phyloP scores from a whole-genome alignment of 106 monocot species.

The Dendrobium chrysotoxum region DNA sequence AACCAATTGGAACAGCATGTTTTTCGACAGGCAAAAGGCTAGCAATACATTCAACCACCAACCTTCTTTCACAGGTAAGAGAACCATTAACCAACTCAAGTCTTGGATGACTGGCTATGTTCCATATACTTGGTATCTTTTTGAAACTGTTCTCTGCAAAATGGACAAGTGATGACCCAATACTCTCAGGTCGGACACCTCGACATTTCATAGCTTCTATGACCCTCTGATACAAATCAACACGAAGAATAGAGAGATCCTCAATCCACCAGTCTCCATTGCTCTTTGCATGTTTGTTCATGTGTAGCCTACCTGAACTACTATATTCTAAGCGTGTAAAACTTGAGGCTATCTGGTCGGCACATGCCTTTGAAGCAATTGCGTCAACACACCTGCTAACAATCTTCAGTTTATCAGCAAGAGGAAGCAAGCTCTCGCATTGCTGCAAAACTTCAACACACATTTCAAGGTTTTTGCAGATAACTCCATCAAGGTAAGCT shows the following conservation, averaged over 20 bases:
- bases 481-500: slow-evolving; percentile 36
- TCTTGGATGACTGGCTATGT: background rate
- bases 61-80: slow-evolving; percentile 14
- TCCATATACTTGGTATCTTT: background rate
- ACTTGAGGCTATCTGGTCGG: slow-evolving; percentile 63
- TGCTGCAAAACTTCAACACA: slow-evolving; percentile 39
- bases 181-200: slow-evolving; percentile 39
- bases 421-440: slow-evolving; percentile 47
- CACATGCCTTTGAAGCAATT: slow-evolving; percentile 49
- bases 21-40: slow-evolving; percentile 44
- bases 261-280: slow-evolving; percentile 52
- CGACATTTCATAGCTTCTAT: slow-evolving; percentile 42
- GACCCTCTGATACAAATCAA: slow-evolving; percentile 44
- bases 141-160: slow-evolving; percentile 34
- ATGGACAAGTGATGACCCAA: slow-evolving; percentile 32
- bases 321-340: slow-evolving; percentile 65
- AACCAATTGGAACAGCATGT: slow-evolving; percentile 24
- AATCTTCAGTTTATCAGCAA: slow-evolving; percentile 53
- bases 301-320: slow-evolving; percentile 53
- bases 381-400: slow-evolving; percentile 43
- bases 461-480: slow-evolving; percentile 56
- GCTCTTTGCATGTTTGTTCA: slow-evolving; percentile 31
- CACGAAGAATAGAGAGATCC: slow-evolving; percentile 36
- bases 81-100: background rate
- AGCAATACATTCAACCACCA: slow-evolving; percentile 33